Conservation (phyloP, 1,139 yeast genomes). For the Yamadazyma spencermartinsiae region DNA sequence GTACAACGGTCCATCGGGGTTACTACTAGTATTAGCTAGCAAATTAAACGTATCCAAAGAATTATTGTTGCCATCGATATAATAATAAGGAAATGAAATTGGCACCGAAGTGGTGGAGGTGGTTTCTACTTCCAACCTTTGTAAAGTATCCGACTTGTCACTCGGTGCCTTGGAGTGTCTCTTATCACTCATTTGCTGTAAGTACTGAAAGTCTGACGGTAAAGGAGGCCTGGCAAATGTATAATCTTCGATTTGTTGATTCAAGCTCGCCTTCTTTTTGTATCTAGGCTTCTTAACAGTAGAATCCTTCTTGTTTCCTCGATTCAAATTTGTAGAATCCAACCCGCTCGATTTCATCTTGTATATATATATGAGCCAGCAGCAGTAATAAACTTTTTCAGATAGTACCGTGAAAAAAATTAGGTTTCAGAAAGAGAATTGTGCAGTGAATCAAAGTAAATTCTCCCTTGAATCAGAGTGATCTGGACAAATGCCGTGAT, state of each 20-base stretch:
- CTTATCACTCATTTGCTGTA: conserved; percentile 9
- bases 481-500: too few species aligned
- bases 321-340: background rate
- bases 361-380: background rate
- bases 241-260: conserved; percentile 1
- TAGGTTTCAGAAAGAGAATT: too few species aligned
- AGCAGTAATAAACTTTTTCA: too few species aligned
- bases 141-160: conserved; percentile 17
- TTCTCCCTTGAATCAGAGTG: too few species aligned
- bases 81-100: conserved; percentile 36
- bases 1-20: conserved; percentile 19
- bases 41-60: conserved; percentile 36
- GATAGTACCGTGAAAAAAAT: too few species aligned
- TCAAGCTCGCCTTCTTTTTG: background rate
- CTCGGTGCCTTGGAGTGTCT: conserved; percentile 9
- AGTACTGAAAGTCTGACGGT: conserved; percentile 11
- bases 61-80: conserved; percentile 26
- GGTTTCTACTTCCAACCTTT: conserved; percentile 33
- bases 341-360: background rate
- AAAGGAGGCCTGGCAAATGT: conserved; percentile 9
- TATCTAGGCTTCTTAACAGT: too few species aligned
- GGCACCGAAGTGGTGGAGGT: conserved; percentile 33
- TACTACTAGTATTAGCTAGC: conserved; percentile 12
- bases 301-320: background rate
- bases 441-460: too few species aligned